Conservation (phyloP, 345 rosid species). For the Arabis alpina region DNA sequence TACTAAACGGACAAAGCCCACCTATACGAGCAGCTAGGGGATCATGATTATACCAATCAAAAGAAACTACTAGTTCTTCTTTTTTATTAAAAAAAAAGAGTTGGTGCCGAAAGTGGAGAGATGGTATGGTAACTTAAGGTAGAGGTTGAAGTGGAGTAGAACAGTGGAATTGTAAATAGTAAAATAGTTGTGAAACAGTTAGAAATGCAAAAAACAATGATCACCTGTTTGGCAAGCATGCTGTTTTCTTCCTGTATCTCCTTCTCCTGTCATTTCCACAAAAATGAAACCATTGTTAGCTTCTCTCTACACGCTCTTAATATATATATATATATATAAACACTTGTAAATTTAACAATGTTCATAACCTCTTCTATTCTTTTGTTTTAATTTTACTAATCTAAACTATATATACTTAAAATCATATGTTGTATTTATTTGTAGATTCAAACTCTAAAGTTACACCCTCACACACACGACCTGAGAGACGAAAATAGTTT, state of each 20-base stretch:
- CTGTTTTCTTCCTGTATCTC: conserved; percentile 68
- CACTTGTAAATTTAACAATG: background rate
- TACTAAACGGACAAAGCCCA: conserved; percentile 43
- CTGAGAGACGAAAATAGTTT: conserved; percentile 4
- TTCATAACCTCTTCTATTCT: background rate
- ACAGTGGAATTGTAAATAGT: conserved; percentile 22
- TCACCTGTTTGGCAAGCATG: conserved; percentile 70
- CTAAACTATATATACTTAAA: background rate
- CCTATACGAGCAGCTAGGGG: conserved; percentile 30
- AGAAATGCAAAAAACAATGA: conserved; percentile 36
- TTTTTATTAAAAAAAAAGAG: background rate
- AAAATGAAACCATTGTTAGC: conserved; percentile 10
- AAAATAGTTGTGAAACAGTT: conserved; percentile 33
- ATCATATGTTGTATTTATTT: no score
- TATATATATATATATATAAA: background rate
- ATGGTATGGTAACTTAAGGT: conserved; percentile 30
- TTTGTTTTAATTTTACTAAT: background rate
- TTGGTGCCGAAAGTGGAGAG: conserved; percentile 41
- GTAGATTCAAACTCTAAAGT: no score
- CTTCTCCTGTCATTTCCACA: conserved; percentile 59
- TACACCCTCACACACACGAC: background rate
- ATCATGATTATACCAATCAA: conserved; percentile 37
- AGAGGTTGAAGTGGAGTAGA: conserved; percentile 39
- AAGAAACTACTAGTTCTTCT: conserved; percentile 9
- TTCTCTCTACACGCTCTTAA: background rate